phyloP scores from a whole-genome alignment of 1,284 basidiomycete species.

The Sparassis latifolia region DNA sequence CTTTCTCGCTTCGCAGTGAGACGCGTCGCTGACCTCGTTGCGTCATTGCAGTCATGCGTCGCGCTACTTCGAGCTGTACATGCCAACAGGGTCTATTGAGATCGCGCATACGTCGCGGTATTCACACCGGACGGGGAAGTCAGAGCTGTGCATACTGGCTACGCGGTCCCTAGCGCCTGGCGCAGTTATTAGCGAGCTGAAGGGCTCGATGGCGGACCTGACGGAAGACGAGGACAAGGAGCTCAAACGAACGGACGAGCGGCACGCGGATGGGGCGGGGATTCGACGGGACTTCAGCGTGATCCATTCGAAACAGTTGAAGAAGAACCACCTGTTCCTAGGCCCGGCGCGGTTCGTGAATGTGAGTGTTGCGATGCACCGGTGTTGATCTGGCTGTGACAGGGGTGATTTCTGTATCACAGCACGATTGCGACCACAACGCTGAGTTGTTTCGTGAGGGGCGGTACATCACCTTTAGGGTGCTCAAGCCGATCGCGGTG shows the following conservation, averaged over 20 bases:
- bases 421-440: constrained; percentile 92
- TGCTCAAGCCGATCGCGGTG: constrained; percentile 69
- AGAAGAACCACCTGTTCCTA: constrained; percentile 88
- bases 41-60: constrained; percentile 62
- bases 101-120: constrained; percentile 84
- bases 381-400: constrained; percentile 2
- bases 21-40: not conserved
- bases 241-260: constrained; percentile 65
- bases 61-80: constrained; percentile 80
- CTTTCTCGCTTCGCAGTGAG: constrained; percentile 16
- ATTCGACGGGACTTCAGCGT: constrained; percentile 87
- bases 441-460: constrained; percentile 84
- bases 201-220: constrained; percentile 83
- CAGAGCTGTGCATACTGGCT: constrained; percentile 85
- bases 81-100: constrained; percentile 77
- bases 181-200: constrained; percentile 72
- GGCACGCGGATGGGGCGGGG: constrained; percentile 50
- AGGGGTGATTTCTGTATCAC: constrained; percentile 8
- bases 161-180: constrained; percentile 68
- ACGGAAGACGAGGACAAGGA: constrained; percentile 78
- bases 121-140: constrained; percentile 79
- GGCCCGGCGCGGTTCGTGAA: constrained; percentile 94
- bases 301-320: constrained; percentile 84
- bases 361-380: constrained; percentile 41
- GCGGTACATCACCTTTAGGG: constrained; percentile 84